Percentiles rank a stretch among this genome's conserved stretches.
Conservation (phyloP, 2,329 filamentous ascomycete genomes). For the Colletotrichum sp. region DNA sequence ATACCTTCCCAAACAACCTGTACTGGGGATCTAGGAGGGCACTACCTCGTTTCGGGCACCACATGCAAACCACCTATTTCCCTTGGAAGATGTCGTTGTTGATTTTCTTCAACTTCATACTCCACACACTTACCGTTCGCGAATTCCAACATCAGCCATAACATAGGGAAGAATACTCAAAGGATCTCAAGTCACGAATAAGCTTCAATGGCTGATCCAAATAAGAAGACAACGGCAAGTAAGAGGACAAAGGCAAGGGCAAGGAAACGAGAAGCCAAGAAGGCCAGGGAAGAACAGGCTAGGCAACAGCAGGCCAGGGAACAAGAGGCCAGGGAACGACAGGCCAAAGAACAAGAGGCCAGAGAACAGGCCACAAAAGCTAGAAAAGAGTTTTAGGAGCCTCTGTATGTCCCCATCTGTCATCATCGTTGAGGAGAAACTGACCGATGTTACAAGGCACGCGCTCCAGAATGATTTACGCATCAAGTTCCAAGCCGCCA, state of each 20-base stretch:
- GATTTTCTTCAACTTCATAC: background rate
- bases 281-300: background rate
- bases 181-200: background rate
- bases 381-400: background rate
- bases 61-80: background rate
- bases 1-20: background rate
- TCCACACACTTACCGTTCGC: background rate
- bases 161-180: background rate
- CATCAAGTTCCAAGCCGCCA: background rate
- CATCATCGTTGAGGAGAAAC: accelerated
- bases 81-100: background rate
- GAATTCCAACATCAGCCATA: background rate
- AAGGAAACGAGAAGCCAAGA: background rate
- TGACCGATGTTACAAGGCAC: background rate
- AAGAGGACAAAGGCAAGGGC: no score
- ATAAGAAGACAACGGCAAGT: background rate
- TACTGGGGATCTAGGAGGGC: background rate
- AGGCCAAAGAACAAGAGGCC: background rate
- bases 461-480: background rate
- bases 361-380: background rate
- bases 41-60: background rate
- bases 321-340: accelerated
- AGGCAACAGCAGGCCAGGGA: background rate
- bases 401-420: background rate
- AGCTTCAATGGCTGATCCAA: background rate